These are phyloP conservation scores for Pythium oligandrum DNA, from an alignment of 352 stramenopile species.

Conservation along the genomic window DNA sequence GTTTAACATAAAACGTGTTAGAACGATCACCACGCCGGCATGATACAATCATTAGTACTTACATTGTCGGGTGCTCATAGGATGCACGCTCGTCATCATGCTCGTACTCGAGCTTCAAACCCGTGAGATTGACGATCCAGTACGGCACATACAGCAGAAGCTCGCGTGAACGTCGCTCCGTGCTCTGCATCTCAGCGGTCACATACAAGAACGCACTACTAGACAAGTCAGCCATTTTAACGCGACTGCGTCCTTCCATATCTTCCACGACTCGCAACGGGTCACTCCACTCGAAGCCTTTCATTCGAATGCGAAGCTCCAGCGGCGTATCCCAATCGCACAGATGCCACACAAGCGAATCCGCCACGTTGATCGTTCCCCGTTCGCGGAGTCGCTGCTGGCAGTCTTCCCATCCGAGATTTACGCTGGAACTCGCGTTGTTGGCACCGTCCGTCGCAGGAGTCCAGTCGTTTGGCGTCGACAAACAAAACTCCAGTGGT, in stretches of 20 bases:
- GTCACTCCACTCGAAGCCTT: slow-evolving; percentile 86
- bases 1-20: slow-evolving; percentile 5
- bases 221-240: slow-evolving; percentile 79
- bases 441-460: slow-evolving; percentile 37
- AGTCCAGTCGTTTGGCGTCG: slow-evolving; percentile 68
- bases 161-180: slow-evolving; percentile 54
- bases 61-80: slow-evolving; percentile 62
- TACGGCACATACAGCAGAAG: slow-evolving; percentile 84
- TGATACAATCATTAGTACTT: slow-evolving; percentile 13
- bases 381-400: slow-evolving; percentile 75
- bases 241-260: slow-evolving; percentile 44
- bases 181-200: slow-evolving; percentile 51
- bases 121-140: slow-evolving; percentile 86
- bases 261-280: slow-evolving; percentile 47
- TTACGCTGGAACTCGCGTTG: slow-evolving; percentile 29
- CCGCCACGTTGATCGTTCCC: slow-evolving; percentile 69
- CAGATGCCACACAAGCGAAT: slow-evolving; percentile 81
- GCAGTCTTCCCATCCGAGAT: slow-evolving; percentile 64
- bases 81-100: slow-evolving; percentile 71
- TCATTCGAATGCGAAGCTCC: slow-evolving; percentile 73
- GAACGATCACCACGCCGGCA: too few relatives aligned
- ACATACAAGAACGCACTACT: slow-evolving; percentile 69
- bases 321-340: slow-evolving; percentile 74
- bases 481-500: slow-evolving; percentile 65
- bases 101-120: slow-evolving; percentile 79